phyloP scores from a whole-genome alignment of 2,329 filamentous ascomycete species.

The Fulvia fulva region DNA sequence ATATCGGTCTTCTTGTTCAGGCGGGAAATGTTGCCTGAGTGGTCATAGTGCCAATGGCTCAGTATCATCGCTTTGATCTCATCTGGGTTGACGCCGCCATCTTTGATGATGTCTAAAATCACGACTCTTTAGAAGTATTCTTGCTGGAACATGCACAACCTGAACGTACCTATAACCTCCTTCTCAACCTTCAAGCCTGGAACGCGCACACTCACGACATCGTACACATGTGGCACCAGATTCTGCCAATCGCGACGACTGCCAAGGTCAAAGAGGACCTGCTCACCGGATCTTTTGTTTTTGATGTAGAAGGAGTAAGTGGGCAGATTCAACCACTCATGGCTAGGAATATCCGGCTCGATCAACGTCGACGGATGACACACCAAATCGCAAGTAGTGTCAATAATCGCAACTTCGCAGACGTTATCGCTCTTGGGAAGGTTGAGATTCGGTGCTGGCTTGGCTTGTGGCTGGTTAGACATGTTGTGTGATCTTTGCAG shows the following conservation, averaged over 20 bases:
- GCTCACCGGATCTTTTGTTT: slow-evolving; percentile 23
- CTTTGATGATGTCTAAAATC: slow-evolving; percentile 32
- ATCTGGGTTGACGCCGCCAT: slow-evolving; percentile 31
- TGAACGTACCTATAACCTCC: slow-evolving; percentile 20
- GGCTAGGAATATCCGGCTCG: slow-evolving; percentile 58
- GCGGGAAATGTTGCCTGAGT: slow-evolving; percentile 48
- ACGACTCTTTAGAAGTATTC: not conserved
- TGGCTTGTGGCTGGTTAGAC: slow-evolving; percentile 11
- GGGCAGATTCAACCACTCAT: slow-evolving; percentile 19
- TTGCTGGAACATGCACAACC: not conserved
- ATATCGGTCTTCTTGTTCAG: slow-evolving; percentile 48
- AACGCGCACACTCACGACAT: slow-evolving; percentile 13
- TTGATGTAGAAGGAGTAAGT: slow-evolving; percentile 19
- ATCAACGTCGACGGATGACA: slow-evolving; percentile 59
- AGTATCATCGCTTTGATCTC: slow-evolving; percentile 39
- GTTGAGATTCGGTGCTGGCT: slow-evolving; percentile 13
- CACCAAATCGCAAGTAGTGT: slow-evolving; percentile 18
- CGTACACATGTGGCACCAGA: slow-evolving; percentile 24
- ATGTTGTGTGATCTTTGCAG: slow-evolving; percentile 6
- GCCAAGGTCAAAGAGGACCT: slow-evolving; percentile 42
- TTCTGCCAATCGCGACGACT: slow-evolving; percentile 42
- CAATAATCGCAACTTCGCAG: slow-evolving; percentile 20
- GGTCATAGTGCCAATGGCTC: slow-evolving; percentile 47
- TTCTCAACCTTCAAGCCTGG: slow-evolving; percentile 25
- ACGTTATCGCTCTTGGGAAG: slow-evolving; percentile 13